Percentiles rank a stretch among this genome's conserved stretches.
phyloP scores from a whole-genome alignment of 148 eudicot genomes.

The Pouteria glomerata region DNA sequence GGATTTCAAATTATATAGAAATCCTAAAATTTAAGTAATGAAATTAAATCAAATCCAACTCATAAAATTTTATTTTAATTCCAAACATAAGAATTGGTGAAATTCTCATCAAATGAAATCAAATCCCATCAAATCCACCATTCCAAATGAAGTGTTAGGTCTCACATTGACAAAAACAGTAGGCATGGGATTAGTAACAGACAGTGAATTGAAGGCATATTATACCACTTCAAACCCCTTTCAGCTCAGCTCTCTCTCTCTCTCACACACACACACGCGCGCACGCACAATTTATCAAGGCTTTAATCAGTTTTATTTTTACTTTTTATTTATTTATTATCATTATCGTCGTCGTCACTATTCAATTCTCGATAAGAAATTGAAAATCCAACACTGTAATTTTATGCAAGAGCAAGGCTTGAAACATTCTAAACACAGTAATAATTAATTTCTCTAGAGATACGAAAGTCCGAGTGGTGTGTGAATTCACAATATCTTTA shows the following conservation, averaged over 20 bases:
- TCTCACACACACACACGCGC: background rate
- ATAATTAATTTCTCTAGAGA: background rate
- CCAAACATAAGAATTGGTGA: too few species aligned
- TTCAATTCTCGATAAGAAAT: too few species aligned
- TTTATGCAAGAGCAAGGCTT: background rate
- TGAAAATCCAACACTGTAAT: background rate
- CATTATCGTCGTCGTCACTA: too few species aligned
- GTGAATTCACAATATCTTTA: background rate
- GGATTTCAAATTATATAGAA: too few species aligned
- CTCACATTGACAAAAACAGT: background rate
- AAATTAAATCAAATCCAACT: too few species aligned
- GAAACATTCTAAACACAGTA: background rate
- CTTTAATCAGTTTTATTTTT: background rate
- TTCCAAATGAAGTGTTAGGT: too few species aligned
- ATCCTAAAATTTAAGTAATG: too few species aligned
- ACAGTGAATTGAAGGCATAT: background rate
- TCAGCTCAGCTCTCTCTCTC: background rate
- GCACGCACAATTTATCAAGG: too few species aligned
- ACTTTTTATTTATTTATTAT: background rate
- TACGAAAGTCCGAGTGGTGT: background rate
- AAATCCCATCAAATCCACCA: too few species aligned
- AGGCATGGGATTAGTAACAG: background rate
- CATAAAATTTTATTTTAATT: too few species aligned
- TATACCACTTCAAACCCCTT: background rate
- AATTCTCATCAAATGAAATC: too few species aligned